Evolutionary conservation across 2,329 filamentous ascomycete genomes (phyloP), one percentile per base, ranked within the genome.

Genomic region (Fusarium pseudocircinatum): DNA sequence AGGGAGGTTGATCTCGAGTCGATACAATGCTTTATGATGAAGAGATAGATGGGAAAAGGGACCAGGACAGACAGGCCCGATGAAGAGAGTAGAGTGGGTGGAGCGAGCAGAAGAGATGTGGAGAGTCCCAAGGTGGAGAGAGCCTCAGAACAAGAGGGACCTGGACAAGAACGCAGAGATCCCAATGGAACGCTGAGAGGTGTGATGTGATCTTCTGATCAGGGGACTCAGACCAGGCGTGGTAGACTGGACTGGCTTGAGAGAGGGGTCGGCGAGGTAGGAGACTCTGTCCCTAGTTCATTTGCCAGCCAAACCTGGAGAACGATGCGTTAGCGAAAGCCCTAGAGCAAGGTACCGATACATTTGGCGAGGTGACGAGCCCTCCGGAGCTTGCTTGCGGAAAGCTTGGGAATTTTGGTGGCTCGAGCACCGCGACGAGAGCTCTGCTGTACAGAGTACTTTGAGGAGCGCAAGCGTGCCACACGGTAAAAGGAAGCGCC

Each of bases 271-370:
- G 44, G 62, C 34, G 52, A 61, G 60, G 67, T 53, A 63, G 70
- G 47, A 73, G 67, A 68, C 67, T 63, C 54, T 73, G 70, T 64
- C 60, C 70, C 70, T 59, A 72, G 71, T 73, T 60, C 63, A 60
- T 59, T 72, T 74, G 53, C 71, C 71, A 73, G 71, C 68, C 71
- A 74, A 69, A 72, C 71, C 71, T 73, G 71, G 71, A 73, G 71
- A 65, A 74, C 42, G 42, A 69, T 74, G 71, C 59, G 71, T 73
- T 73, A 73, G 71, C 67, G 67, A 73, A 60, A 68, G 59, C 63
- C 71, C 71, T 73, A 73, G 71, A 73, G 71, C 71, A 73, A 73
- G 71, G 71, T 73, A 73, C 71, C 71, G 63, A 74, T 74, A 73
- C 71, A 49, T 72, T 53, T 72, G 37, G 59, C 56, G 67, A 69